Base-by-base conservation (phyloP, 257 asterid species). In the Henckelia pumila region DNA sequence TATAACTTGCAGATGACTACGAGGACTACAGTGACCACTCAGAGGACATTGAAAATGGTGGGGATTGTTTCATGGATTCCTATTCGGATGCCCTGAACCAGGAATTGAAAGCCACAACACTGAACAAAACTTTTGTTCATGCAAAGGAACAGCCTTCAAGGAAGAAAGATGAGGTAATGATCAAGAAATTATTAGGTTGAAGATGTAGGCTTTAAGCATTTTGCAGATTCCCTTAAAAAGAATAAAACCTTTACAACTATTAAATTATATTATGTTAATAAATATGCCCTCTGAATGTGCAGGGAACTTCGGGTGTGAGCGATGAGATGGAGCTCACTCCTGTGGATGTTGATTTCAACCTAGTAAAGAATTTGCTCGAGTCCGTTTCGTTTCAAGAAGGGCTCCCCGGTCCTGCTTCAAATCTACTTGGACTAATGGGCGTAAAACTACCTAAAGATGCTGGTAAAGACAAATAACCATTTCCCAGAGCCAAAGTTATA, bases 381-480 rank as follows among this genome's bases (percentile, higher is more conserved):
- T 94, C 97, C 0, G 85, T 80, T 79, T 85, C 97, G 26, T 86
- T 91, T 60, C 99, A 91, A 64, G 93, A 88, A 76, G 99, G 99
- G 53, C 75, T 85, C 77, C 84, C 99, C 3, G 99, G 99, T 33
- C 97, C 97, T 53, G 96, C 96, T 68, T 90, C 99, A 81, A 93
- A 88, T 80, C 81, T 90, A 67, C 81, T 88, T 7, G 97, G 97
- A 64, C 86, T 91, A 1, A 81, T 91, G 97, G 99, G 97, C 63
- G 68, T 91, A 35, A 81, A 76, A 76, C 81, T 94, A 76, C 96
- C 97, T 16, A 82, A 82, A 29, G 95, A 84, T 79, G 72, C 79
- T 72, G 82, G 74, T 64, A 89, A 89, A 73, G 77, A 80, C 52
- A 81, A 87, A 78, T 89, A 79, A 79, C 11, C 50, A 40, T 40